Conservation (phyloP, 2,329 filamentous ascomycete species). For the Penicillium paneum region DNA sequence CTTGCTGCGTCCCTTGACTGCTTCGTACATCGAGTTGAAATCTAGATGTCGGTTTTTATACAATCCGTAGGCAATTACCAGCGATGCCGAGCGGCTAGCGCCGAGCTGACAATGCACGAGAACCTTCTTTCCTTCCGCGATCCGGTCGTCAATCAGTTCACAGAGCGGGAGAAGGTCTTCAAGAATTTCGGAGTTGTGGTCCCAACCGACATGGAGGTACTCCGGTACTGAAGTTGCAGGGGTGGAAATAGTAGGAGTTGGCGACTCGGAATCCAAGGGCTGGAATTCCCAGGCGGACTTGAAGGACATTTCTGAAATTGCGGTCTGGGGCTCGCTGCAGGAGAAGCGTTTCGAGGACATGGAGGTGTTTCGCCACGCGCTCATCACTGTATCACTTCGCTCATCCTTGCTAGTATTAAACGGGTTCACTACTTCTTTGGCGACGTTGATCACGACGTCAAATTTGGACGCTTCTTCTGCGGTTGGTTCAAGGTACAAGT, state of each 20-base stretch:
- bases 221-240: constrained; percentile 49
- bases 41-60: constrained; percentile 61
- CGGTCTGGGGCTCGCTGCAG: constrained; percentile 44
- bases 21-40: constrained; percentile 63
- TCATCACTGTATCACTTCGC: constrained; percentile 40
- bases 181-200: constrained; percentile 66
- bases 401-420: constrained; percentile 41
- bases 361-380: constrained; percentile 50
- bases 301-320: constrained; percentile 46
- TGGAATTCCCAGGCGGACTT: constrained; percentile 50
- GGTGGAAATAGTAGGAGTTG: constrained; percentile 32
- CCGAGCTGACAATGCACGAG: constrained; percentile 64
- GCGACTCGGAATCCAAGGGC: constrained; percentile 27
- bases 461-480: constrained; percentile 58
- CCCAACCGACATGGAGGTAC: constrained; percentile 64
- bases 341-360: constrained; percentile 32
- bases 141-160: constrained; percentile 59
- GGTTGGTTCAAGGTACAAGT: constrained; percentile 62
- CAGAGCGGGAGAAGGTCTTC: constrained; percentile 60
- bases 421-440: constrained; percentile 62
- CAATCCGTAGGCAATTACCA: constrained; percentile 64
- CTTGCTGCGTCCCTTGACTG: constrained; percentile 61
- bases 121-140: constrained; percentile 57
- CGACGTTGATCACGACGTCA: constrained; percentile 64
- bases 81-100: constrained; percentile 62